Base-by-base conservation (phyloP, 257 asterid species). In the Primulina eburnea region DNA sequence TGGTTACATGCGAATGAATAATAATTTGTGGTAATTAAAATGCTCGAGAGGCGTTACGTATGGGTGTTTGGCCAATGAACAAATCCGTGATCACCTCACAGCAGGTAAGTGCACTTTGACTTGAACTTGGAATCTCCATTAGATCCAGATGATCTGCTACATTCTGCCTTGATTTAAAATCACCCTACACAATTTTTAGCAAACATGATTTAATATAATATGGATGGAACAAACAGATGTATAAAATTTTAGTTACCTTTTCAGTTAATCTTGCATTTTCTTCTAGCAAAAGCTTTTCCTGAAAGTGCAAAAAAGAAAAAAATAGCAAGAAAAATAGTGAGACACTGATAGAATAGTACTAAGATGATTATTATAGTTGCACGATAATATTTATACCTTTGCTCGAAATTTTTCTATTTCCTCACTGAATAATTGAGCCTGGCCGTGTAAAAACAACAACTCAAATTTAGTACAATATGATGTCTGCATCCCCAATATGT, bases 341-440 rank as follows among this genome's bases (percentile, higher is more conserved):
- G 53, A 43, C 53, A 4, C 53, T 11, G 53, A 43, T 43, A 43
- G 6, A 43, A 12, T 12, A 3, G 11, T 11, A 40, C 17, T 3
- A 37, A 37, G 47, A 37, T 7, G 47, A 8, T 9, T 37, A 12
- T 40, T 12, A 12, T 40, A 11, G 3, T 37, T 37, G 47, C 52
- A 43, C 12, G 53, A 14, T 43, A 5, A 14, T 5, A 14, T 50
- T 1, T 60, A 8, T 76, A 82, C 86, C 86, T 73, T 71, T 12
- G 53, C 77, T 74, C 65, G 74, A 11, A 79, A 63, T 62, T 64
- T 72, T 62, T 79, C 71, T 8, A 71, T 65, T 60, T 82, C 78
- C 17, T 79, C 77, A 52, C 69, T 62, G 50, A 50, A 82, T 35
- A 79, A 37, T 61, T 74, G 80, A 43, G 75, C 73, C 86, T 82